Evolutionary conservation across 192 early-diverging fungal species (phyloP).

Genomic region (Coemansia sp.): DNA sequence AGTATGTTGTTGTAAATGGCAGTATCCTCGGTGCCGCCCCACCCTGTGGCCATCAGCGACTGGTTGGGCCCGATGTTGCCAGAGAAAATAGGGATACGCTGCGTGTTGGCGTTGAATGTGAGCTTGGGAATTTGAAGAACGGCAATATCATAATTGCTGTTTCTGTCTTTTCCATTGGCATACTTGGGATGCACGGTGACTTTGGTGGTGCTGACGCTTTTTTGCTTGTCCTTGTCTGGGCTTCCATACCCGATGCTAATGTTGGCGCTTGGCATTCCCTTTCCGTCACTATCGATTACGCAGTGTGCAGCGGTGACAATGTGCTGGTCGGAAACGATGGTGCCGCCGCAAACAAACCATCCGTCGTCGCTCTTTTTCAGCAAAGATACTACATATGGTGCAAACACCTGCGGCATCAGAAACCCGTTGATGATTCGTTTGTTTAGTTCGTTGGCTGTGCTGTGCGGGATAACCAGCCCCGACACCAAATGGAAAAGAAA

Average conservation of each 20-base stretch:
- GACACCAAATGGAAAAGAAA: not conserved
- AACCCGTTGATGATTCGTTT: slow-evolving; percentile 38
- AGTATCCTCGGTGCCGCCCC: slow-evolving; percentile 31
- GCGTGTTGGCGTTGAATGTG: slow-evolving; percentile 3
- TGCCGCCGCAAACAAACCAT: slow-evolving; percentile 37
- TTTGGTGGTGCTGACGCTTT: slow-evolving; percentile 3
- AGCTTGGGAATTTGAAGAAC: slow-evolving; percentile 25
- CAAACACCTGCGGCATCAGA: slow-evolving; percentile 18
- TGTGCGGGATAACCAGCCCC: slow-evolving; percentile 7
- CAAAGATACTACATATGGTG: slow-evolving; percentile 20
- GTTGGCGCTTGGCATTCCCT: slow-evolving; percentile 1
- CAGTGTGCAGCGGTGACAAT: slow-evolving; percentile 45
- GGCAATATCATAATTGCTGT: slow-evolving; percentile 30
- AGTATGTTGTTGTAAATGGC: slow-evolving; percentile 24
- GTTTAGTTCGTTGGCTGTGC: not conserved
- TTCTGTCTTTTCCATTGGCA: not conserved
- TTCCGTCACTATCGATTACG: slow-evolving; percentile 13
- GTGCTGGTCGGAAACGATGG: slow-evolving; percentile 29
- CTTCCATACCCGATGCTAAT: slow-evolving; percentile 29
- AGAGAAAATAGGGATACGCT: slow-evolving; percentile 22
- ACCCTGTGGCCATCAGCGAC: slow-evolving; percentile 42
- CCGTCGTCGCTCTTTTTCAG: not conserved
- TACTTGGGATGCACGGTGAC: slow-evolving; percentile 28
- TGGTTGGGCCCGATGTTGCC: slow-evolving; percentile 15
- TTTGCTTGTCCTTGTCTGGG: slow-evolving; percentile 21